Conservation (phyloP, 2,329 filamentous ascomycete species). For the Nemania serpens region DNA sequence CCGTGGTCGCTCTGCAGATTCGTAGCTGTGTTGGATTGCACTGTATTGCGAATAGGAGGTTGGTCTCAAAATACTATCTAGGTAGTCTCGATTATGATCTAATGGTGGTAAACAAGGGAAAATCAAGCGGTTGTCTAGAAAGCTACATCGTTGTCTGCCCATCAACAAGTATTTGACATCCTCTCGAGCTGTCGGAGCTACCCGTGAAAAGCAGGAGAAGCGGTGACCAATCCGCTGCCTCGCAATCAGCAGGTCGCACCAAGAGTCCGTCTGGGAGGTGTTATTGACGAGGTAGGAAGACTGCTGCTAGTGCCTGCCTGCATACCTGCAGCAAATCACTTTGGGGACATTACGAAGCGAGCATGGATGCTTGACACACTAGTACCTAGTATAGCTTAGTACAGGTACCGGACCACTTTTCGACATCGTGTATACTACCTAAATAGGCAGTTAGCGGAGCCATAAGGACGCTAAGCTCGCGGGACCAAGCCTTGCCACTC, state of each 20-base stretch:
- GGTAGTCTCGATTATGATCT: background rate
- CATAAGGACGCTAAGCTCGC: background rate
- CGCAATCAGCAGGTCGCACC: slow-evolving; percentile 21
- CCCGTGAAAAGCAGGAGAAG: background rate
- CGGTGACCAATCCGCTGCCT: slow-evolving; percentile 13
- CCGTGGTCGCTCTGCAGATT: background rate
- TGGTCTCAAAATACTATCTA: background rate
- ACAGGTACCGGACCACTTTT: no score
- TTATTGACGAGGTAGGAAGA: background rate
- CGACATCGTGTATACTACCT: no score
- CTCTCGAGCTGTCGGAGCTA: background rate
- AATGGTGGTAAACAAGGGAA: background rate
- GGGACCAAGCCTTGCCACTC: slow-evolving; percentile 5
- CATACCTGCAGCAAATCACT: slow-evolving; percentile 12
- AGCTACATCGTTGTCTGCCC: background rate
- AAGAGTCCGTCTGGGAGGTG: background rate
- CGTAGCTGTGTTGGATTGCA: no score
- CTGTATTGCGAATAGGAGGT: background rate
- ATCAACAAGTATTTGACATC: background rate
- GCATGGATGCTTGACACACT: no score
- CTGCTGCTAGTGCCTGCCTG: no score
- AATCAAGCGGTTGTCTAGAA: background rate
- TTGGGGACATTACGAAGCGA: slow-evolving; percentile 5
- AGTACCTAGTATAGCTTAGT: background rate
- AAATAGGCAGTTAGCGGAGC: no score